A percentile compares a stretch with the other conserved stretches of the same genome.
Evolutionary conservation across 805 yeast species (phyloP).

Genomic region (Spathaspora gorwiae): DNA sequence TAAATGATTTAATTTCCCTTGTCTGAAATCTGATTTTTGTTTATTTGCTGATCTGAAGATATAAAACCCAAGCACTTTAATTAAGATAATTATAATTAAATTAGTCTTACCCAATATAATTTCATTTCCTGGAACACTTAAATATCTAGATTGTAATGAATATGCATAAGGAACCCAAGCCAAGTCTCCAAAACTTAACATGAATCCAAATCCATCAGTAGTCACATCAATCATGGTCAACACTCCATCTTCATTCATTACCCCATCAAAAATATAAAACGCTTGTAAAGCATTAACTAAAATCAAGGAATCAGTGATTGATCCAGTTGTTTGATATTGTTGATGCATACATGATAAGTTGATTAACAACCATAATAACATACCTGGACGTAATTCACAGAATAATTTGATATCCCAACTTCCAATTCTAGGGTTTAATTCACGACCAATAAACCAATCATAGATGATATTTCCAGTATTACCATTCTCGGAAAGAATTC

Average conservation of each 20-base stretch:
- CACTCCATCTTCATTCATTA: conserved; percentile 83
- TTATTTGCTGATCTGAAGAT: conserved; percentile 81
- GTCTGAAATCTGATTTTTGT: conserved; percentile 80
- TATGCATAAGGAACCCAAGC: conserved; percentile 91
- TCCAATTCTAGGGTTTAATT: conserved; percentile 86
- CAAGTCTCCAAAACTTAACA: conserved; percentile 93
- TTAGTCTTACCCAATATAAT: conserved; percentile 46
- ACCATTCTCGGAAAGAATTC: conserved; percentile 81
- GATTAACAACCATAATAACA: conserved; percentile 78
- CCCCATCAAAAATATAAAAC: conserved; percentile 86
- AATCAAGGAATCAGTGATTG: conserved; percentile 65
- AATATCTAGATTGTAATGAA: conserved; percentile 77
- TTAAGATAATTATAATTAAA: conserved; percentile 34
- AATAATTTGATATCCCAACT: conserved; percentile 83
- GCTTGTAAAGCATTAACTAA: conserved; percentile 68
- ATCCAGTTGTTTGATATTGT: conserved; percentile 60
- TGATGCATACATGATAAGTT: conserved; percentile 78
- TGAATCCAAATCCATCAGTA: conserved; percentile 95
- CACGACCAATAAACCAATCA: conserved; percentile 97
- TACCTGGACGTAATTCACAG: conserved; percentile 93
- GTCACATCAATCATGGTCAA: conserved; percentile 94
- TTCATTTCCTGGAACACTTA: conserved; percentile 54
- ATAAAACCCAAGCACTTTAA: conserved; percentile 64
- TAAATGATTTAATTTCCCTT: conserved; percentile 66
- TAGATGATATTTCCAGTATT: conserved; percentile 71